phyloP scores from a whole-genome alignment of 805 yeast species.

The Clavispora carvajalis region DNA sequence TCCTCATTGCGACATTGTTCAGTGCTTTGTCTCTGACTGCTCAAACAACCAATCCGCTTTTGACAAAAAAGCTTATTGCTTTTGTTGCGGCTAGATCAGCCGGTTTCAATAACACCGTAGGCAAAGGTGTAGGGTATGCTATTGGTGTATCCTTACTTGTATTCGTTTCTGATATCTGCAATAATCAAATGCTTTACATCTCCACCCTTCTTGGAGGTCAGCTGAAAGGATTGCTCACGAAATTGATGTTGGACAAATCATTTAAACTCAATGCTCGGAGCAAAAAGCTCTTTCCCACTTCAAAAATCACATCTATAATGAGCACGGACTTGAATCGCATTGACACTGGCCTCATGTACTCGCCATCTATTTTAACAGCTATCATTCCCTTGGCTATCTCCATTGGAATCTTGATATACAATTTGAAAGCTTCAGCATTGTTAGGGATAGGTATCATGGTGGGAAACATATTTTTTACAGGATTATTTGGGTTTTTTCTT shows the following conservation, averaged over 20 bases:
- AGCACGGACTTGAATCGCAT: slow-evolving; percentile 6
- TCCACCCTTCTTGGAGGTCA: slow-evolving; percentile 3
- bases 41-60: slow-evolving; percentile 4
- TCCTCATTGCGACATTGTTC: not conserved
- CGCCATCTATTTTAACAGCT: slow-evolving; percentile 1
- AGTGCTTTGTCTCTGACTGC: slow-evolving; percentile 1
- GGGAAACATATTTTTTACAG: slow-evolving; percentile 1
- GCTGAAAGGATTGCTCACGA: slow-evolving; percentile 2
- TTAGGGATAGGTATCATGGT: slow-evolving; percentile 7
- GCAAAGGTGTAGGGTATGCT: slow-evolving; percentile 9
- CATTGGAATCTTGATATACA: slow-evolving; percentile 6
- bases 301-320: slow-evolving; percentile 8
- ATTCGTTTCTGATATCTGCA: not conserved
- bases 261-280: slow-evolving; percentile 3
- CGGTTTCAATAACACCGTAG: not conserved
- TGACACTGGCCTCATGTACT: slow-evolving; percentile 5
- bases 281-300: slow-evolving; percentile 1
- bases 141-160: slow-evolving; percentile 4
- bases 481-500: slow-evolving; percentile 2
- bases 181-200: slow-evolving; percentile 3
- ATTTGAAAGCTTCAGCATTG: slow-evolving; percentile 4
- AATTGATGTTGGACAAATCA: slow-evolving; percentile 6
- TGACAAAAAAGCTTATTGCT: slow-evolving; percentile 4
- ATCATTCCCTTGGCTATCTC: slow-evolving; percentile 5
- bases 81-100: slow-evolving; percentile 2